phyloP scores from a whole-genome alignment of 495 filamentous ascomycete species.

The Tirmania nivea region DNA sequence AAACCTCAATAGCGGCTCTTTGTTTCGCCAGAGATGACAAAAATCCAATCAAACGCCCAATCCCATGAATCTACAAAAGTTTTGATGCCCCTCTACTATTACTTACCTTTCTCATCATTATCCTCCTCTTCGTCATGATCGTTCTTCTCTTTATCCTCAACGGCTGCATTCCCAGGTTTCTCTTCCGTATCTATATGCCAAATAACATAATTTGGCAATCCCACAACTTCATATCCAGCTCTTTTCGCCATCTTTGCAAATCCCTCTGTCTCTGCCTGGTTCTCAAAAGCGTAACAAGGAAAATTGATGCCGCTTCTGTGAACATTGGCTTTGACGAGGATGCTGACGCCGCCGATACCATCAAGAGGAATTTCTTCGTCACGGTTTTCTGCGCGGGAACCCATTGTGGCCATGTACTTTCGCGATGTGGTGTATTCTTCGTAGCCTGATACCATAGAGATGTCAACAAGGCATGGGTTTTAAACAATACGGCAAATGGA shows the following conservation, averaged over 20 bases:
- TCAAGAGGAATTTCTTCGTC: slow-evolving; percentile 79
- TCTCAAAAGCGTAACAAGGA: slow-evolving; percentile 90
- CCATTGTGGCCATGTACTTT: slow-evolving; percentile 66
- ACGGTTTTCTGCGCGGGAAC: slow-evolving; percentile 77
- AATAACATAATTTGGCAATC: slow-evolving; percentile 90
- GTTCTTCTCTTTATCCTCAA: too few species aligned
- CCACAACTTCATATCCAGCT: slow-evolving; percentile 78
- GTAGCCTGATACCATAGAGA: slow-evolving; percentile 37
- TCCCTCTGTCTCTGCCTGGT: slow-evolving; percentile 95
- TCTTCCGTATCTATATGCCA: slow-evolving; percentile 99
- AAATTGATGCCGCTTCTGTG: slow-evolving; percentile 96
- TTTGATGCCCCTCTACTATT: too few species aligned
- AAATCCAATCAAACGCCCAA: too few species aligned
- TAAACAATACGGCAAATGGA: too few species aligned
- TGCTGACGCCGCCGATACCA: slow-evolving; percentile 91
- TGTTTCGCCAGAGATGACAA: too few species aligned
- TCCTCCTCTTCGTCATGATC: too few species aligned
- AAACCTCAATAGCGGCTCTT: too few species aligned
- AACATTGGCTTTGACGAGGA: slow-evolving; percentile 91
- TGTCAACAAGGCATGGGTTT: background rate
- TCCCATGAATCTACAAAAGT: too few species aligned
- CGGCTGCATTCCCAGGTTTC: slow-evolving; percentile 52
- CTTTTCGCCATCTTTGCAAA: slow-evolving; percentile 98
- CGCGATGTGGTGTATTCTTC: slow-evolving; percentile 79
- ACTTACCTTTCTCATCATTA: too few species aligned